Conservation (phyloP, 2,329 filamentous ascomycete genomes). For the Aureobasidium leucospermi region DNA sequence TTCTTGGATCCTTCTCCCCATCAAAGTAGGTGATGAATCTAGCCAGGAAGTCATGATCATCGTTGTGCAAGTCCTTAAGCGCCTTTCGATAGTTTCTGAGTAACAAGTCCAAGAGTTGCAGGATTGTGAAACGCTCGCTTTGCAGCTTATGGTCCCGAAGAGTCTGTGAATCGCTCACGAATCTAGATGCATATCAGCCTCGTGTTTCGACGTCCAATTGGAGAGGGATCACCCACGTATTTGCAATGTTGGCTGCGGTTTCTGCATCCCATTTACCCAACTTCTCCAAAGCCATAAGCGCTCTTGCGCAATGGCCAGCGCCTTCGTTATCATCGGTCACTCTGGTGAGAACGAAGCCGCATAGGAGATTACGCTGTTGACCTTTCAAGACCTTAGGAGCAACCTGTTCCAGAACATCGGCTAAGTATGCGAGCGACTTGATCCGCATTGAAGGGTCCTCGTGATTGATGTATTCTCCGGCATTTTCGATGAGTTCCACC, state of each 20-base stretch:
- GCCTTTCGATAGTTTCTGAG: conserved; percentile 54
- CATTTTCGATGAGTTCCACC: conserved; percentile 54
- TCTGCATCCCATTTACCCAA: conserved; percentile 53
- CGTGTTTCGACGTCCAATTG: neutral
- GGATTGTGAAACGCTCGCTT: conserved; percentile 52
- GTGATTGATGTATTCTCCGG: conserved; percentile 61
- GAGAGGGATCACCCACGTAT: conserved; percentile 33
- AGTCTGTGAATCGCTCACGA: conserved; percentile 46
- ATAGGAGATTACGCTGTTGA: conserved; percentile 54
- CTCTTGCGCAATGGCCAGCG: conserved; percentile 51
- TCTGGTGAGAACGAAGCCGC: conserved; percentile 57
- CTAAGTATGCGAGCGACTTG: conserved; percentile 49
- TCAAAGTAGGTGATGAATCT: conserved; percentile 58
- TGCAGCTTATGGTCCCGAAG: conserved; percentile 57
- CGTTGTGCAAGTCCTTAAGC: conserved; percentile 49
- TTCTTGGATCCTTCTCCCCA: conserved; percentile 62
- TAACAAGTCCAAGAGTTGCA: conserved; percentile 54
- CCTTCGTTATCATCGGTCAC: conserved; percentile 50
- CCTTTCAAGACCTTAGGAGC: conserved; percentile 49
- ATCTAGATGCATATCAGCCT: conserved; percentile 33
- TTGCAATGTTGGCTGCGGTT: conserved; percentile 46
- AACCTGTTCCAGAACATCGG: conserved; percentile 44
- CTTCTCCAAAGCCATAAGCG: conserved; percentile 51
- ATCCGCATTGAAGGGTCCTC: conserved; percentile 53
- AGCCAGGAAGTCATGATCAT: conserved; percentile 48